Conservation (phyloP, 2,329 filamentous ascomycete species). For the Penicillium sp. region DNA sequence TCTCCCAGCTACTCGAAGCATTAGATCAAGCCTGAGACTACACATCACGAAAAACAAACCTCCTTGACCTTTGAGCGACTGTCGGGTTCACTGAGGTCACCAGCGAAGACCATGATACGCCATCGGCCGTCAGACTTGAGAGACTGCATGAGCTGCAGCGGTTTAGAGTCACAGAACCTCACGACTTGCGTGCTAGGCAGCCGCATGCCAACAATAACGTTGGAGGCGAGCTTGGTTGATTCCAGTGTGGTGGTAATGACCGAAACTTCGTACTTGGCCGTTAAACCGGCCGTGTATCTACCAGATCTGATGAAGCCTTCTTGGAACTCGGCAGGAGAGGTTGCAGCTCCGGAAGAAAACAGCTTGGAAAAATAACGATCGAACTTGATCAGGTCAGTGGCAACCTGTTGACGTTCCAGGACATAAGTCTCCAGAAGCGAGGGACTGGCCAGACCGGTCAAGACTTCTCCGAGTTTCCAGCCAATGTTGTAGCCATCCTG, state of each 20-base stretch:
- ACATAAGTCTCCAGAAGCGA: slow-evolving; percentile 53
- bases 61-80: slow-evolving; percentile 34
- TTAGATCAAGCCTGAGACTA: slow-evolving; percentile 1
- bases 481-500: slow-evolving; percentile 61
- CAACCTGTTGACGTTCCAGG: slow-evolving; percentile 51
- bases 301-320: slow-evolving; percentile 57
- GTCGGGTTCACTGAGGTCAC: slow-evolving; percentile 37
- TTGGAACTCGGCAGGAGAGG: slow-evolving; percentile 50
- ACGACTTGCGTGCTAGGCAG: slow-evolving; percentile 57
- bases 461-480: slow-evolving; percentile 55
- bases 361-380: slow-evolving; percentile 54
- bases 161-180: slow-evolving; percentile 57
- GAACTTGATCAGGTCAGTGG: slow-evolving; percentile 58
- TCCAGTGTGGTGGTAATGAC: slow-evolving; percentile 42
- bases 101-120: slow-evolving; percentile 51
- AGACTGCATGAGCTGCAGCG: slow-evolving; percentile 50
- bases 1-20: slow-evolving; percentile 34
- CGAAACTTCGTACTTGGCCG: slow-evolving; percentile 53
- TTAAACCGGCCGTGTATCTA: slow-evolving; percentile 59
- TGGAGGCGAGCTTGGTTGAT: slow-evolving; percentile 36
- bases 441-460: slow-evolving; percentile 44
- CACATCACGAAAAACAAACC: slow-evolving; percentile 30
- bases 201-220: slow-evolving; percentile 46
- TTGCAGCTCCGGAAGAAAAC: slow-evolving; percentile 48
- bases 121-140: slow-evolving; percentile 53